These are phyloP conservation scores for Pythium angustatum DNA, from an alignment of 352 stramenopile species.

Conservation along the genomic window DNA sequence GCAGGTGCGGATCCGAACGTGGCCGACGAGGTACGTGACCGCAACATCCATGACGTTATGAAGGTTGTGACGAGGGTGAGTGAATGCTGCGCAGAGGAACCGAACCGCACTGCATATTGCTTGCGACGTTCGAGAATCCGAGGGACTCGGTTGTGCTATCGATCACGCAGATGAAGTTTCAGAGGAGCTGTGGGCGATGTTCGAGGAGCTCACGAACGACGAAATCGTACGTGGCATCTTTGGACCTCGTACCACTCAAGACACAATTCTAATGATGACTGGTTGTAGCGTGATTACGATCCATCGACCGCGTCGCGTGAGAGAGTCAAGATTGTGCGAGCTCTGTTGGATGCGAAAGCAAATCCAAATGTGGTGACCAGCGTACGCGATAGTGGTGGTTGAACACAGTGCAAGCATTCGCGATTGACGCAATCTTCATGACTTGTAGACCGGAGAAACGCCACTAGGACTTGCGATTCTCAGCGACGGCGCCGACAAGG, in stretches of 20 bases:
- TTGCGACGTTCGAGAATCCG: neutral
- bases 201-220: neutral
- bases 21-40: neutral
- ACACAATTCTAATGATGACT: no score
- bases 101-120: neutral
- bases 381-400: neutral
- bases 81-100: no score
- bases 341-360: neutral
- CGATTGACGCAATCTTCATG: no score
- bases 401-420: no score
- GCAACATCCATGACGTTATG: neutral
- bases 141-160: neutral
- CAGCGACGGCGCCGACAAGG: neutral
- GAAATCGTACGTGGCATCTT: neutral
- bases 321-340: neutral
- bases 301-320: neutral
- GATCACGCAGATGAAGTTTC: neutral
- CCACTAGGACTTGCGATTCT: conserved; percentile 2
- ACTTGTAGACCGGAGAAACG: neutral
- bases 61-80: neutral
- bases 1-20: neutral
- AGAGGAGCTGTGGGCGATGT: neutral
- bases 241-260: no score
- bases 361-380: neutral
- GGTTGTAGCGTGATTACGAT: neutral